Base-by-base conservation (phyloP, 805 yeast genomes). In the Kregervanrija fluxuum region DNA sequence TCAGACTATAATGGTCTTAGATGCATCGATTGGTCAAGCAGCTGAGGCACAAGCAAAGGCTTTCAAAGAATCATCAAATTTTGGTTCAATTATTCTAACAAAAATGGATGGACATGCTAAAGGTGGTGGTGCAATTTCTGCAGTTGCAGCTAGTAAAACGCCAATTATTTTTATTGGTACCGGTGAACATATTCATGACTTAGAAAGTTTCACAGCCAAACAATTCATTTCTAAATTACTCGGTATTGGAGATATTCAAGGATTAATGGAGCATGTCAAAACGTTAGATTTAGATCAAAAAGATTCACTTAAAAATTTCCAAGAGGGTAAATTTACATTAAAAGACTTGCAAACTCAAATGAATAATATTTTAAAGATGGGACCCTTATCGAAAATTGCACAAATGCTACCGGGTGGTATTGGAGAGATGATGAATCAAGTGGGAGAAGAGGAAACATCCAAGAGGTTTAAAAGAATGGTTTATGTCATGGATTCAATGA, bases 91-190 rank as follows among this genome's bases (percentile, higher is more conserved):
- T 51, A 84, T 91, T 48, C 74, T 91, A 60, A 91, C 99, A 16
- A 91, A 91, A 64, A 81, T 91, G 95, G 99, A 91, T 66, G 98
- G 98, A 42, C 97, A 93, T 59, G 99, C 98, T 34, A 91, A 85
- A 67, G 99, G 99, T 64, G 99, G 99, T 68, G 99, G 99, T 72
- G 99, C 99, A 30, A 90, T 91, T 44, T 88, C 96, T 35, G 99
- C 99, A 0, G 97, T 91, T 44, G 99, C 99, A 2, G 93, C 96
- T 2, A 91, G 98, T 2, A 75, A 85, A 44, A 93, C 98, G 0
- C 99, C 99, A 8, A 84, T 91, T 54, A 86, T 85, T 8, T 91
- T 91, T 60, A 93, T 91, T 48, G 99, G 99, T 77, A 91, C 98
- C 3, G 99, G 99, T 61, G 99, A 91, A 65, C 99, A 93, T 60